Conservation (phyloP, 176 grass and related monocot genomes). For the Aegilops speltoides region DNA sequence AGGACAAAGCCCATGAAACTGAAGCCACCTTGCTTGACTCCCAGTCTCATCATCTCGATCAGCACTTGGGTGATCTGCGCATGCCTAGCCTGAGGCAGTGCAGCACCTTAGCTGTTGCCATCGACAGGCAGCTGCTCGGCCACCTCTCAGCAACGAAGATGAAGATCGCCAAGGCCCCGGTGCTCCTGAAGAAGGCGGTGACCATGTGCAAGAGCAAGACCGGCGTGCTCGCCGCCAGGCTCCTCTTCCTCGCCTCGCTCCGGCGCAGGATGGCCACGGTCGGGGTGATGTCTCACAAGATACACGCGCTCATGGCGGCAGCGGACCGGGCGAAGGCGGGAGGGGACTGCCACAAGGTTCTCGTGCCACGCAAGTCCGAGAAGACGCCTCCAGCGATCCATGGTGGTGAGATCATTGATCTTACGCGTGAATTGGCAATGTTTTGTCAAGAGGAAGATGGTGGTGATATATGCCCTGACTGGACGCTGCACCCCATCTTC, state of each 20-base stretch:
- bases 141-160: constrained; percentile 10
- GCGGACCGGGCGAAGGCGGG: not conserved
- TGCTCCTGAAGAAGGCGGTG: constrained; percentile 66
- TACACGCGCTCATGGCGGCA: constrained; percentile 51
- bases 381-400: not conserved
- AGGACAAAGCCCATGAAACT: constrained; percentile 43
- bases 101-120: not conserved
- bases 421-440: not conserved
- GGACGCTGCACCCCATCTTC: constrained; percentile 39
- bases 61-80: not conserved
- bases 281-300: constrained; percentile 47
- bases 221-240: constrained; percentile 37
- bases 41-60: not conserved
- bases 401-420: not conserved
- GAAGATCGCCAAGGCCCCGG: constrained; percentile 57
- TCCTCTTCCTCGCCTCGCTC: constrained; percentile 51
- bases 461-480: not conserved
- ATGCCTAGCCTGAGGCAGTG: constrained; percentile 20
- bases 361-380: constrained; percentile 20
- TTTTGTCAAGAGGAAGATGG: constrained; percentile 4
- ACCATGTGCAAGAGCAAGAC: constrained; percentile 56
- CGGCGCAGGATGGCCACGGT: constrained; percentile 38
- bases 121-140: not conserved
- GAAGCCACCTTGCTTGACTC: not conserved
- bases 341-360: constrained; percentile 13